Percentiles rank a stretch among this genome's conserved stretches.
phyloP scores from a whole-genome alignment of 495 filamentous ascomycete species.

The Annulohypoxylon moriforme region DNA sequence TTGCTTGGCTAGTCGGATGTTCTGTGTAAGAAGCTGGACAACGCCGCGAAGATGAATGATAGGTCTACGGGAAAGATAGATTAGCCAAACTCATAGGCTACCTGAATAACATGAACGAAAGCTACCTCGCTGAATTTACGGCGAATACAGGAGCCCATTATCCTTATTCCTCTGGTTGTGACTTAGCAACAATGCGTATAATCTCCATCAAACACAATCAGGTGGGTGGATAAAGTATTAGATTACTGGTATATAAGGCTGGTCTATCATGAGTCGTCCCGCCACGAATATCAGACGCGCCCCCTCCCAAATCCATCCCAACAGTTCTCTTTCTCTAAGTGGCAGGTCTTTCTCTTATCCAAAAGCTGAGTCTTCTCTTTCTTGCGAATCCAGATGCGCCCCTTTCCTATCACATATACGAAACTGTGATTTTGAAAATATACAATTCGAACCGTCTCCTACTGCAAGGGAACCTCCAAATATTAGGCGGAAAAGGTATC shows the following conservation, averaged over 20 bases:
- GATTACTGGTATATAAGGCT: constrained; percentile 44
- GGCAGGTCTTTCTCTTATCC: constrained; percentile 38
- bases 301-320: constrained; percentile 19
- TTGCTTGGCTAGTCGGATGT: not conserved
- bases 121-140: constrained; percentile 4
- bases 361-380: constrained; percentile 29
- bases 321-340: constrained; percentile 34
- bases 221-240: constrained; percentile 40
- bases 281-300: constrained; percentile 34
- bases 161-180: not conserved
- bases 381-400: constrained; percentile 34
- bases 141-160: not conserved
- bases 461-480: constrained; percentile 2
- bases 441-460: constrained; percentile 34
- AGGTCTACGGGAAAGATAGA: not conserved
- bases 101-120: constrained; percentile 4
- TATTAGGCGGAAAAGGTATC: constrained; percentile 17
- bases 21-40: not conserved
- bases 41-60: not conserved
- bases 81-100: constrained; percentile 7
- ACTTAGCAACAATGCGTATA: not conserved
- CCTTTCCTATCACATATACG: constrained; percentile 16
- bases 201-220: not conserved
- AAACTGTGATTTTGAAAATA: constrained; percentile 39
- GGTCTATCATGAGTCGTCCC: constrained; percentile 45